These are phyloP conservation scores for Sporisorium iseilematis-ciliati DNA, from an alignment of 1,284 basidiomycete genomes.

Conservation along the genomic window DNA sequence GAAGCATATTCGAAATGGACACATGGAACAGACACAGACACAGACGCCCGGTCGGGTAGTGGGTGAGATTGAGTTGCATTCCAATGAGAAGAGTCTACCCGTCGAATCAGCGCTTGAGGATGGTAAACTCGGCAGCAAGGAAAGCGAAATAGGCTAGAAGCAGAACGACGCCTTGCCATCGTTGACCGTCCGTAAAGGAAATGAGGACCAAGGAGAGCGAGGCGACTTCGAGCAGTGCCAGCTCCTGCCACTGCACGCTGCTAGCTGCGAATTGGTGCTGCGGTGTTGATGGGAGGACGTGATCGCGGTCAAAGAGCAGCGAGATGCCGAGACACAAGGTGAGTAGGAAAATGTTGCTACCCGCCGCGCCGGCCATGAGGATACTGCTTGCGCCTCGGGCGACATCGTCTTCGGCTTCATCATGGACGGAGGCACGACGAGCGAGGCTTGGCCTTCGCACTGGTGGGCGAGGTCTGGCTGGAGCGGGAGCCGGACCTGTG, in stretches of 20 bases:
- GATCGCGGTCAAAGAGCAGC: conserved; percentile 45
- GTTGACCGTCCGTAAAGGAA: conserved; percentile 43
- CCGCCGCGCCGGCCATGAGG: conserved; percentile 67
- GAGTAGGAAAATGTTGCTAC: conserved; percentile 68
- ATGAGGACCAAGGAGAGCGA: conserved; percentile 52
- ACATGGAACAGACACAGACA: background rate
- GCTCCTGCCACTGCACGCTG: conserved; percentile 45
- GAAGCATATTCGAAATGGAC: background rate
- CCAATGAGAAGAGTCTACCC: background rate
- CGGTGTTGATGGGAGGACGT: background rate
- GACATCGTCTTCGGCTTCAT: conserved; percentile 33
- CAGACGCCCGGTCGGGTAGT: no score
- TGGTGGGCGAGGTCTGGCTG: conserved; percentile 14
- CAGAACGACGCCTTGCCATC: conserved; percentile 50
- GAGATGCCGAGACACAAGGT: conserved; percentile 67
- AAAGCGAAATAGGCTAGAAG: conserved; percentile 50
- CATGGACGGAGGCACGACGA: conserved; percentile 30
- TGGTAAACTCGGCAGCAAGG: conserved; percentile 49
- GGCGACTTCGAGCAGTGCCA: conserved; percentile 31
- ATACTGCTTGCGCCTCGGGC: conserved; percentile 60
- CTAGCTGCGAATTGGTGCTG: conserved; percentile 20
- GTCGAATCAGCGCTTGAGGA: conserved; percentile 33
- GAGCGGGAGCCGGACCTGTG: conserved; percentile 5
- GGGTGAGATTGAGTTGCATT: background rate
- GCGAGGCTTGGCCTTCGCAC: conserved; percentile 25